Base-by-base conservation (phyloP, 2,329 filamentous ascomycete genomes). In the Nemania diffusa region DNA sequence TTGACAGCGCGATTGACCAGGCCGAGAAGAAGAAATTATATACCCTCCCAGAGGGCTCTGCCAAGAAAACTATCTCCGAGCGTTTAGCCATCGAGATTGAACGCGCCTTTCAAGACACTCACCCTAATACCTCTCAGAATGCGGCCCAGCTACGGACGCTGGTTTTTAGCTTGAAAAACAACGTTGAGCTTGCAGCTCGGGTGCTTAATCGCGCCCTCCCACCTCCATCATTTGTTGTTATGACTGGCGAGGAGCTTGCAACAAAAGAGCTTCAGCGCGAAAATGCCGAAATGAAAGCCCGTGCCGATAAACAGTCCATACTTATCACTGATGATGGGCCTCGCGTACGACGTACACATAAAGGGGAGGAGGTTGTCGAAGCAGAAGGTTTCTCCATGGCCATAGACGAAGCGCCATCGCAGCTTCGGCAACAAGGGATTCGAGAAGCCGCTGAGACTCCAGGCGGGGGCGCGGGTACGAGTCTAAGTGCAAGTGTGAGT, bases 321-420 rank as follows among this genome's bases (percentile, higher is more conserved):
- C 86, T 97, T 37, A 90, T 95, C 67, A 88, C 93, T 15, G 88
- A 92, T 22, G 89, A 92, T 20, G 86, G 88, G 56, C 93, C 94
- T 3, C 89, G 94, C 2, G 90, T 97, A 64, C 88, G 94, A 74
- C 90, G 92, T 72, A 97, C 95, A 1, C 95, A 98, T 82, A 98
- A 98, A 79, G 96, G 96, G 13, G 94, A 97, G 65, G 96, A 98
- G 77, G 80, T 97, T 17, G 86, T 98, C 17, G 94, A 95, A 69
- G 89, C 91, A 52, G 93, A 97, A 37, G 84, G 81, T n/a, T 78
- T 80, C 42, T 73, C 69, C 24, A 71, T 76, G 20, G 71, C 75
- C 1, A 75, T 71, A 26, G 79, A 81, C 44, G 83, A 83, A 51
- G 78, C 77, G 5, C 78, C 80, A 2, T 79, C 80, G 0, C 74